A percentile compares a stretch with the other conserved stretches of the same genome.
Evolutionary conservation across 768 basidiomycete species (phyloP).

Genomic region (Rubroboletus pulcherrimus): DNA sequence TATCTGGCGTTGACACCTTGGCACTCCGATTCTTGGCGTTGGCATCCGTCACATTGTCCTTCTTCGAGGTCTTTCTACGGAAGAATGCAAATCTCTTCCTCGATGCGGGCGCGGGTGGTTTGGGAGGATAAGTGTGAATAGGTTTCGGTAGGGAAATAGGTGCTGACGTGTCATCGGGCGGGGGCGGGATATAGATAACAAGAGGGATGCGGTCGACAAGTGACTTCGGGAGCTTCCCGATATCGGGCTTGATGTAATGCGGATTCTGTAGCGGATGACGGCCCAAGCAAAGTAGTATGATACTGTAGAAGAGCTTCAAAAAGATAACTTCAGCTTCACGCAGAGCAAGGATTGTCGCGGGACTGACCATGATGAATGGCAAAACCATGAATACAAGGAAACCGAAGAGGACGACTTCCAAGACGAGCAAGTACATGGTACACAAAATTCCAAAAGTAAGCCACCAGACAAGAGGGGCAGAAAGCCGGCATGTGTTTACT

Average conservation of each 20-base stretch:
- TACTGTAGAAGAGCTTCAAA: conserved; percentile 67
- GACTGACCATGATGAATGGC: conserved; percentile 72
- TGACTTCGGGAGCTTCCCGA: conserved; percentile 67
- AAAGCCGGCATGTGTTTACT: conserved; percentile 63
- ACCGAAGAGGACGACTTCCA: conserved; percentile 71
- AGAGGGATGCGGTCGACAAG: conserved; percentile 78
- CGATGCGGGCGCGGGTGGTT: conserved; percentile 26
- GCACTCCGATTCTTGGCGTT: conserved; percentile 16
- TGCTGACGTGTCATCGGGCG: conserved; percentile 46
- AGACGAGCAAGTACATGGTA: conserved; percentile 72
- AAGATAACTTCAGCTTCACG: conserved; percentile 4
- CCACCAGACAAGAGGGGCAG: conserved; percentile 86
- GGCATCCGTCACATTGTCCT: conserved; percentile 15
- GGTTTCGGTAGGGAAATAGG: conserved; percentile 44
- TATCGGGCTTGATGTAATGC: conserved; percentile 69
- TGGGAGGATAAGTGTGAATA: conserved; percentile 64
- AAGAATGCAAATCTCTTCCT: conserved; percentile 57
- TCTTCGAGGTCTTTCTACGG: conserved; percentile 27
- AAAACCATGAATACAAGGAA: conserved; percentile 75
- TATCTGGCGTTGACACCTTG: conserved; percentile 10
- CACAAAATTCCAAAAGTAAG: conserved; percentile 76
- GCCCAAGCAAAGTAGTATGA: conserved; percentile 74
- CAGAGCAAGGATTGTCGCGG: not conserved
- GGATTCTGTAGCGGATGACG: conserved; percentile 77
- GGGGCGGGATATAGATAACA: conserved; percentile 81